A percentile compares a stretch with the other conserved stretches of the same genome.
phyloP scores from a whole-genome alignment of 164 flowering plant genomes.

The Cinnamomum micranthum region DNA sequence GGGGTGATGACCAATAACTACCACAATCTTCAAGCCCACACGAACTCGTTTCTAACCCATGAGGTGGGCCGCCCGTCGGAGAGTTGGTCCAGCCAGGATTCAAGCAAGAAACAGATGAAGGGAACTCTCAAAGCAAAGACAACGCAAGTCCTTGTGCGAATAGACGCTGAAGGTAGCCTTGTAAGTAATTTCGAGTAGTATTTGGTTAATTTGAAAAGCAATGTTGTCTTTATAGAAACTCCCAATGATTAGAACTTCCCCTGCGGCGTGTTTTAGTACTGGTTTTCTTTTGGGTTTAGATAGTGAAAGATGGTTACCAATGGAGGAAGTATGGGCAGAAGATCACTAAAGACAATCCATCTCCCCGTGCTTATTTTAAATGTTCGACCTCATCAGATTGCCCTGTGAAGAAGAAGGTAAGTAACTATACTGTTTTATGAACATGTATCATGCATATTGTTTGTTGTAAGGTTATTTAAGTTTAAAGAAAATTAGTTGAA shows the following conservation, averaged over 20 bases:
- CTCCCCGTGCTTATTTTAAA: constrained; percentile 51
- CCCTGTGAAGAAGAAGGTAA: constrained; percentile 56
- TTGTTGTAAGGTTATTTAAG: no score
- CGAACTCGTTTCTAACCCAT: background rate
- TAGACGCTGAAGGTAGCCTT: constrained; percentile 21
- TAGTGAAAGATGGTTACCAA: constrained; percentile 53
- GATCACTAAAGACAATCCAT: constrained; percentile 49
- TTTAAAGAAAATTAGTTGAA: no score
- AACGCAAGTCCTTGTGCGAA: constrained; percentile 19
- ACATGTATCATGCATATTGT: no score
- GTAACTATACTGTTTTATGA: background rate
- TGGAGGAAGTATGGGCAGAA: constrained; percentile 70
- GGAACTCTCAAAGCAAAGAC: constrained; percentile 2
- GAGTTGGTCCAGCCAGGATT: constrained; percentile 4
- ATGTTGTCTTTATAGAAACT: background rate
- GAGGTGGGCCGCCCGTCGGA: background rate
- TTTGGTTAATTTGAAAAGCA: background rate
- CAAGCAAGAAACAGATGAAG: constrained; percentile 16
- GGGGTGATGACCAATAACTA: constrained; percentile 17
- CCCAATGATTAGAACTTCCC: background rate
- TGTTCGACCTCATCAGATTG: constrained; percentile 48
- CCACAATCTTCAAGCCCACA: constrained; percentile 17
- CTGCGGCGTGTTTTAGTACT: background rate
- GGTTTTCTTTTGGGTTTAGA: constrained; percentile 17
- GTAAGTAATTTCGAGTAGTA: constrained; percentile 12